Percentiles rank a stretch among this genome's conserved stretches.
Conservation (phyloP, 106 monocot species). For the Dendrobium chrysotoxum region DNA sequence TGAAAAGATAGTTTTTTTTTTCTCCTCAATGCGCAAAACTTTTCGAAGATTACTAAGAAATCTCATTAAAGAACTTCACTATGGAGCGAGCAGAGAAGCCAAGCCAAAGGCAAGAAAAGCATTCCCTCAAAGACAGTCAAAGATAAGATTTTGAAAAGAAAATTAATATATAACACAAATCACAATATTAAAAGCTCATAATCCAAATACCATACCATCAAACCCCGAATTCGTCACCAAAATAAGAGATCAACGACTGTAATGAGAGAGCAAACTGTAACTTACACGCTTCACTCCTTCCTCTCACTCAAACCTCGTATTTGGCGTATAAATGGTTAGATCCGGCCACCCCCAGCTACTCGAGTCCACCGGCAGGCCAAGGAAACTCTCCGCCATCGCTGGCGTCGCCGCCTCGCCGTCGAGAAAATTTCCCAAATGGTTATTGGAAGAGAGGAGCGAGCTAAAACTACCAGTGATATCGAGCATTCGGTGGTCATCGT, state of each 20-base stretch:
- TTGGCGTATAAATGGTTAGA: constrained; percentile 39
- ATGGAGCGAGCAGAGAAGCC: no score
- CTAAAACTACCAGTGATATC: constrained; percentile 4
- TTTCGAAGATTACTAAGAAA: no score
- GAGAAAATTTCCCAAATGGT: not conserved
- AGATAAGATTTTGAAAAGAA: no score
- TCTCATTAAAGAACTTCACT: no score
- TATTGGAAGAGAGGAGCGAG: constrained; percentile 1
- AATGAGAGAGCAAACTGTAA: not conserved
- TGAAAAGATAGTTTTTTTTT: no score
- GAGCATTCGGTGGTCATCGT: constrained; percentile 2
- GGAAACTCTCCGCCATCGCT: not conserved
- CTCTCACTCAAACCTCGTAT: constrained; percentile 18
- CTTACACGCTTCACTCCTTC: not conserved
- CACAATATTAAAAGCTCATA: no score
- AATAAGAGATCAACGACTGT: not conserved
- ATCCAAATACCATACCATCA: not conserved
- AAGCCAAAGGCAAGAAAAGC: no score
- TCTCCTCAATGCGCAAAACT: no score
- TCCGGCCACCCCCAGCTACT: constrained; percentile 20
- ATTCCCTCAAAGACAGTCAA: no score
- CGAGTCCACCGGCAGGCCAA: constrained; percentile 4
- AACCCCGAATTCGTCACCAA: not conserved
- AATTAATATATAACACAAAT: no score
- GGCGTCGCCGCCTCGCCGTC: not conserved